Evolutionary conservation across 208 protist genomes (phyloP).

Genomic region (Acanthamoeba polyphaga): DNA sequence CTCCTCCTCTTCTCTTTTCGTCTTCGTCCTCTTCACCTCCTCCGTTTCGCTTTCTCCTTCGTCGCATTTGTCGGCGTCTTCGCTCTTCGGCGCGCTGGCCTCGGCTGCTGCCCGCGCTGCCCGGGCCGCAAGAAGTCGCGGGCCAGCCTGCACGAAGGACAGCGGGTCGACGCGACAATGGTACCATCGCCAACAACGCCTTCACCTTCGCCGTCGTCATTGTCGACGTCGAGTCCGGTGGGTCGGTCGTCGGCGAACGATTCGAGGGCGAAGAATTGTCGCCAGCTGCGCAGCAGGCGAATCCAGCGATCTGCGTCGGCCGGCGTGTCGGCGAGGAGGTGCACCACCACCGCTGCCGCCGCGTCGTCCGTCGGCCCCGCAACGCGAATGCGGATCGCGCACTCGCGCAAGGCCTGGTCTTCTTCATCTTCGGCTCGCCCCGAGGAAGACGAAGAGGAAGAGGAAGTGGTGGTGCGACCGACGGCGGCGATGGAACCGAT

Average conservation of each 20-base stretch:
- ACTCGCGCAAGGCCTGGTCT: neutral
- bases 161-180: neutral
- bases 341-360: neutral
- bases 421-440: neutral
- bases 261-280: slow-evolving; percentile 15
- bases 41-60: neutral
- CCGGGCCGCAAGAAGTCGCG: neutral
- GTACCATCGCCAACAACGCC: neutral
- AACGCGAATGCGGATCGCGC: neutral
- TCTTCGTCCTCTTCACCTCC: neutral
- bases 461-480: neutral
- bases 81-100: neutral
- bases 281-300: neutral
- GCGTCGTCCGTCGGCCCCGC: neutral
- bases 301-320: slow-evolving; percentile 9
- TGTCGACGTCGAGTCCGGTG: neutral
- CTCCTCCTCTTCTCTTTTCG: no score
- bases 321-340: neutral
- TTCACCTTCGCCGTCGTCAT: neutral
- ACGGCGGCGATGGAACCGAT: neutral
- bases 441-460: no score
- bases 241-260: neutral
- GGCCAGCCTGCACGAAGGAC: neutral
- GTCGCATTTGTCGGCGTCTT: neutral
- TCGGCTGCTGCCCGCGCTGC: neutral